Evolutionary conservation across 257 asterid species (phyloP).

Genomic region (Solanum etuberosum): DNA sequence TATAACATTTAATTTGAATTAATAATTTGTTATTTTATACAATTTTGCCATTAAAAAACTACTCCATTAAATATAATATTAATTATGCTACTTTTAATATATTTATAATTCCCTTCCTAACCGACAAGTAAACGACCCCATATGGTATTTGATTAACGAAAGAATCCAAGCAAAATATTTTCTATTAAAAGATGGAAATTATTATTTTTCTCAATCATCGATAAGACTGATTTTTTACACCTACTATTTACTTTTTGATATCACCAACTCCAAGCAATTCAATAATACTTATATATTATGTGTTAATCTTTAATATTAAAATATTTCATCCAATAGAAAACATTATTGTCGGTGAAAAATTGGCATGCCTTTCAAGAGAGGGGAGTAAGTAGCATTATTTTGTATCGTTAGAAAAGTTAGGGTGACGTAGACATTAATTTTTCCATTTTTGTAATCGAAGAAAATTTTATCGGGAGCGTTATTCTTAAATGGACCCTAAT

Average conservation of each 20-base stretch:
- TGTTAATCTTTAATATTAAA: not conserved
- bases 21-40: too few relatives aligned
- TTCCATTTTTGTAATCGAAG: not conserved
- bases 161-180: not conserved
- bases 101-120: not conserved
- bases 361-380: not conserved
- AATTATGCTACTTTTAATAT: not conserved
- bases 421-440: not conserved
- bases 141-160: not conserved
- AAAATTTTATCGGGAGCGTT: too few relatives aligned
- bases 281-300: not conserved
- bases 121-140: not conserved
- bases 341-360: not conserved
- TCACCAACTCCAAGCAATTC: not conserved
- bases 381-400: not conserved
- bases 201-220: not conserved
- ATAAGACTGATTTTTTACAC: not conserved
- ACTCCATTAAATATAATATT: not conserved
- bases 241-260: not conserved
- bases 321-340: not conserved
- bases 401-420: not conserved
- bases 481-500: too few relatives aligned
- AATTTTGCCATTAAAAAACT: too few relatives aligned
- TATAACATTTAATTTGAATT: too few relatives aligned
- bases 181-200: not conserved